Base-by-base conservation (phyloP, 805 yeast genomes). In the Deakozyma indianensis region DNA sequence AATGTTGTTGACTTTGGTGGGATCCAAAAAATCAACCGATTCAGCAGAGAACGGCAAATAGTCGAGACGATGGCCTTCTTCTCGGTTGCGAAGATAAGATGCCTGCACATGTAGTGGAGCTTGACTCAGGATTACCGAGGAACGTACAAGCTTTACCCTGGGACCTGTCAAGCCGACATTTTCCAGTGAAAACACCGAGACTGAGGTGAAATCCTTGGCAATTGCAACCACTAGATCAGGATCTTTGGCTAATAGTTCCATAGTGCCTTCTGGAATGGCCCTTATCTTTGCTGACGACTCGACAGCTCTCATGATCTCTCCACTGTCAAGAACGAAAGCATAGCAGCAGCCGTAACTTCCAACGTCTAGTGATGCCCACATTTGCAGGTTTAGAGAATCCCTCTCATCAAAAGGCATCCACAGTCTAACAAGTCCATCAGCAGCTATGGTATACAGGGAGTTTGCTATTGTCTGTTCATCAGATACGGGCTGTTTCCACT, bases 381-480 rank as follows among this genome's bases (percentile, higher is more conserved):
- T 48, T 32, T 53, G 58, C 14, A 54, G 35, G 35, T 54, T 52
- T 41, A 40, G 23, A 1, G 50, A 35, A n/a, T 32, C 38, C 5
- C 16, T 32, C 18, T 32, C 38, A 38, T 53, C 56, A 21, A 42
- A 43, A 4, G 62, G 52, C 9, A 57, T 73, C 84, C 88, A 86
- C 0, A 82, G 71, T 23, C 86, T 66, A 41, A 88, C 55, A 9
- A 69, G 66, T 4, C 70, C 63, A 53, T 82, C 86, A 16, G 70
- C 63, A 23, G 81, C 65, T n/a, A 79, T 53, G 0, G 95, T 77
- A 57, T 80, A 86, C 3, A 87, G 62, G 1, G 74, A 67, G 47
- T 77, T 73, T 16, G 70, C 69, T 38, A 66, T 70, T 4, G 60
- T 53, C 27, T 64, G 65, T 3, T 63, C 61, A 3, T 44, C 49